Evolutionary conservation across 345 rosid genomes (phyloP).

Genomic region (Acer saccharum): DNA sequence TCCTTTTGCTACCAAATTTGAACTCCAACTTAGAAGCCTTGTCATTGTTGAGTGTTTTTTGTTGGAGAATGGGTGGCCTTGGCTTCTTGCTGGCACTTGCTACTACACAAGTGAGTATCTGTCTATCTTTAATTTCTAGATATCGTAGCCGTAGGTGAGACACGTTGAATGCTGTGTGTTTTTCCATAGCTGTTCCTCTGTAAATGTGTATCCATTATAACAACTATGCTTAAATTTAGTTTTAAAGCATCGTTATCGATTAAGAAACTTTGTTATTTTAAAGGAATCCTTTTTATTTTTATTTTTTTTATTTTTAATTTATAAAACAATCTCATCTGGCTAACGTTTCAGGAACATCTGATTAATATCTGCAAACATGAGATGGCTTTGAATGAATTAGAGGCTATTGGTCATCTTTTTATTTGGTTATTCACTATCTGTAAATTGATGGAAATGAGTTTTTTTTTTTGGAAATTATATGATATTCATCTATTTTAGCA

Average conservation of each 20-base stretch:
- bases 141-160: background rate
- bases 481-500: background rate
- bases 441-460: background rate
- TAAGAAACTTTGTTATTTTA: background rate
- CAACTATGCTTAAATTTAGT: background rate
- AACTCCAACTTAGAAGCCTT: slow-evolving; percentile 66
- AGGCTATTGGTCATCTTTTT: background rate
- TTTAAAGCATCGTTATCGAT: background rate
- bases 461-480: background rate
- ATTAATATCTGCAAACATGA: background rate
- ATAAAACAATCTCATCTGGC: background rate
- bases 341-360: background rate
- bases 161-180: background rate
- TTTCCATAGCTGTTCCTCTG: background rate
- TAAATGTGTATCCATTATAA: background rate
- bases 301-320: too few species aligned
- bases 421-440: background rate
- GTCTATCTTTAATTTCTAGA: background rate
- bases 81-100: slow-evolving; percentile 66
- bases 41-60: slow-evolving; percentile 55
- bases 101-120: slow-evolving; percentile 61
- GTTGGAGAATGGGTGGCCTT: slow-evolving; percentile 78
- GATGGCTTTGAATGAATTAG: background rate
- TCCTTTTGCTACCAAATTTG: slow-evolving; percentile 55
- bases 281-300: too few species aligned